Percentiles rank a stretch among this genome's conserved stretches.
Evolutionary conservation across 495 filamentous ascomycete genomes (phyloP).

Genomic region (Penicillium odoratum): DNA sequence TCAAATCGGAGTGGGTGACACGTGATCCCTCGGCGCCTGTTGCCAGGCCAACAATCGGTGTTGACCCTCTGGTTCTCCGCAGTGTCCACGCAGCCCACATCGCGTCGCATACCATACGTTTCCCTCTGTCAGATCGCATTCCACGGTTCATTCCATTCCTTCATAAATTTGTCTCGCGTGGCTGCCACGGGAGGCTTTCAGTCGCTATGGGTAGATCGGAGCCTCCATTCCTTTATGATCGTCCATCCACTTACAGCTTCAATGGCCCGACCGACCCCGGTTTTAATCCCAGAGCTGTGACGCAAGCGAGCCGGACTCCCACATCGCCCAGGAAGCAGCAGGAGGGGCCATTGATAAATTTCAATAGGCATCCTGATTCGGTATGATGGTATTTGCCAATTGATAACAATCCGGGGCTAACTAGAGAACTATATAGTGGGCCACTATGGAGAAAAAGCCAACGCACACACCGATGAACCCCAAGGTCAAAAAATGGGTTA

Average conservation of each 20-base stretch:
- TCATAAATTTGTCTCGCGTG: conserved; percentile 41
- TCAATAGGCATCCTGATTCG: conserved; percentile 79
- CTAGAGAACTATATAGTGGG: conserved; percentile 19
- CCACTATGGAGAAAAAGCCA: conserved; percentile 53
- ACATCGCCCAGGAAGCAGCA: conserved; percentile 58
- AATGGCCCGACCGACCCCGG: conserved; percentile 51
- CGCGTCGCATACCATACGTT: conserved; percentile 3
- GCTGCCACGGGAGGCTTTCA: conserved; percentile 30
- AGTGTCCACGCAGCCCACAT: conserved; percentile 2
- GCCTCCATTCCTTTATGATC: conserved; percentile 78
- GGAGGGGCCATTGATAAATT: conserved; percentile 71
- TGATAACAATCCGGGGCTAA: conserved; percentile 9
- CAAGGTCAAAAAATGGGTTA: conserved; percentile 67
- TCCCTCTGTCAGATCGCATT: conserved; percentile 27
- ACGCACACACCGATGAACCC: conserved; percentile 66
- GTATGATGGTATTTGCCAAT: conserved; percentile 45
- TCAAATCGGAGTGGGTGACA: conserved; percentile 11
- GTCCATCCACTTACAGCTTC: conserved; percentile 48
- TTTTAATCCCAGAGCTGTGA: conserved; percentile 83
- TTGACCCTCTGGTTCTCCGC: conserved; percentile 24
- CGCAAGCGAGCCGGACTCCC: conserved; percentile 65
- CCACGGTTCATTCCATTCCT: conserved; percentile 22
- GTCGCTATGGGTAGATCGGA: conserved; percentile 56
- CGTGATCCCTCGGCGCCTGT: conserved; percentile 31
- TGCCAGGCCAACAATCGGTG: conserved; percentile 38